Base-by-base conservation (phyloP, 306 rosid genomes). In the Begonia fuchsioides region DNA sequence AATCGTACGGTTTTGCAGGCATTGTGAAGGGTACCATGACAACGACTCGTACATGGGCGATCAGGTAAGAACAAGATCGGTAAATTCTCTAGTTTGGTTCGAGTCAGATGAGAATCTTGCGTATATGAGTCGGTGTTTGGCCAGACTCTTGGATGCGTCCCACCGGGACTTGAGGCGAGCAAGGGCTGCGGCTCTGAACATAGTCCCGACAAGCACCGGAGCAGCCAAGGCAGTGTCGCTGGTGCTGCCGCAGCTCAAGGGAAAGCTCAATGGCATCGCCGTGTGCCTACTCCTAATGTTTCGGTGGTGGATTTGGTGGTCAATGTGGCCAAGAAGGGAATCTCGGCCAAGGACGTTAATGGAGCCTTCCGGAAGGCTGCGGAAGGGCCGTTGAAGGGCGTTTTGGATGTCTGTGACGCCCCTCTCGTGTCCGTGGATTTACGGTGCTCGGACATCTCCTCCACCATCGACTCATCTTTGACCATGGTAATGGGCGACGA, bases 401-500 rank as follows among this genome's bases (percentile, higher is more conserved):
- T 92, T 14, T 62, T 92, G 67, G 96, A 75, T n/a, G 98, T 92
- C 35, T 92, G 98, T 18, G 98, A 92, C 61, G 50, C 73, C 56
- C 98, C 98, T 32, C 94, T 92, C 39, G 98, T 92, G 53, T 92
- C 94, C 7, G 83, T 79, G 8, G 98, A 92, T 76, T 92, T 92
- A 79, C 59, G 84, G 13, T 79, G 94, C 79, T 49, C 79, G 0
- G 98, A 92, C 68, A 96, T 82, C 47, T 92, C 98, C 45, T 60
- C 93, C 64, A 92, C 94, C 18, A 85, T 92, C 6, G 98, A 92
- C 67, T 82, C 98, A 14, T 92, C 98, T 52, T 55, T 92, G 44
- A 85, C 94, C 47, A 85, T 92, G 98, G 98, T 92, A 56, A 92
- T 92, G 98, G 98, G 98, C 19, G 98, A 85, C 60, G 98, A 92